Base-by-base conservation (phyloP, 495 filamentous ascomycete genomes). In the Lophium mytilinum region DNA sequence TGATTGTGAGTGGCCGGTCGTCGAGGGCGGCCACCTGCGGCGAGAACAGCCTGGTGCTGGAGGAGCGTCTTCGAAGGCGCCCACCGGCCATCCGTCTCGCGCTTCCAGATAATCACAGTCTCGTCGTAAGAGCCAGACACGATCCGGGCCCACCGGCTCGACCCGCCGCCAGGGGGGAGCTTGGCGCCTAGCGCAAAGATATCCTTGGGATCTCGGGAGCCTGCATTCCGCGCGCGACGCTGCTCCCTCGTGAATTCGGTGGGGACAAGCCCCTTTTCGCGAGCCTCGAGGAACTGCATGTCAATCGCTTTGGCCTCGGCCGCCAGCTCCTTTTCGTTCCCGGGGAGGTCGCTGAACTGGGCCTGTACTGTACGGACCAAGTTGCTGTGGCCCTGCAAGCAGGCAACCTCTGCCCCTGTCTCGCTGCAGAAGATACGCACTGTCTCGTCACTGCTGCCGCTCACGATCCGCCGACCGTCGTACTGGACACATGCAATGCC, bases 401-500 rank as follows among this genome's bases (percentile, higher is more conserved):
- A 90, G 12, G 91, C 90, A 9, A 96, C 87, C 69, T 97, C 90
- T 5, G 89, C 84, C 18, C 85, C 86, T 0, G 89, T 87, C 47
- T 80, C 76, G 36, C 86, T 80, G 69, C 97, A 93, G 65, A 92
- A 99, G 37, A 99, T 90, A 47, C 93, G 89, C 34, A 97, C 89
- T 11, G 90, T 89, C 63, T 93, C 87, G 69, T 99, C 93, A 64
- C 89, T 95, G 70, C 90, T 95, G 2, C 93, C 93, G 60, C 87
- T 94, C 45, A 99, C 89, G 52, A 99, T 95, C 3, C 92, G 82
- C n/a, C 87, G 84, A n/a, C 89, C 90, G 69, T 99, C 93, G 63
- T 88, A 96, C 70, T 97, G 91, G 17, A 99, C 89, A 71, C 93
- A 99, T 14, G 93, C 93, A 66, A 99, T 97, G 15, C 93, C 93